A percentile compares a stretch with the other conserved stretches of the same genome.
phyloP scores from a whole-genome alignment of 371 early-diverging fungal species.

The Mucor racemosus region DNA sequence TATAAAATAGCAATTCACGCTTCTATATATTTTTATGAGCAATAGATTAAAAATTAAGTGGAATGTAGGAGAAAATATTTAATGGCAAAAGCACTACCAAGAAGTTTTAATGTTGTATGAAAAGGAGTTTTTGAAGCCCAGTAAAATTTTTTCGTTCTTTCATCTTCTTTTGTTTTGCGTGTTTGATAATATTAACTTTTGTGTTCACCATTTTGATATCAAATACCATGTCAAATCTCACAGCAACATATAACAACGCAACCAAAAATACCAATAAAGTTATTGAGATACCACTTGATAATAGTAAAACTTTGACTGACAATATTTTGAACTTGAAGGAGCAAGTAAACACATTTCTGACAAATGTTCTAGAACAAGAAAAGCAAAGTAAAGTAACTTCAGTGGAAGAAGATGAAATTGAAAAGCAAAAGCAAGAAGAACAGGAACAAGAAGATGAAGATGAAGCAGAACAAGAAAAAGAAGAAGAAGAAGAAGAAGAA shows the following conservation, averaged over 20 bases:
- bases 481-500: slow-evolving; percentile 10
- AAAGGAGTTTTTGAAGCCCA: neutral
- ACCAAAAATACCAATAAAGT: neutral
- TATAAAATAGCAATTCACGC: too few relatives aligned
- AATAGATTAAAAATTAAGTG: too few relatives aligned
- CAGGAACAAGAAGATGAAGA: slow-evolving; percentile 9
- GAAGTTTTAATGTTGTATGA: too few relatives aligned
- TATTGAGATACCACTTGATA: slow-evolving; percentile 9
- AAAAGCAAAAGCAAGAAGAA: slow-evolving; percentile 20
- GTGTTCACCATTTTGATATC: too few relatives aligned
- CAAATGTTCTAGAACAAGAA: slow-evolving; percentile 22
- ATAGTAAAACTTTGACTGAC: slow-evolving; percentile 10
- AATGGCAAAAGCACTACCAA: too few relatives aligned
- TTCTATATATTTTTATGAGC: too few relatives aligned
- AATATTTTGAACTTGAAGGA: slow-evolving; percentile 11
- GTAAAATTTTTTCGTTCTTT: neutral
- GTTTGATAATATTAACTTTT: neutral
- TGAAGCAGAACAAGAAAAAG: slow-evolving; percentile 14
- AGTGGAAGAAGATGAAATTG: slow-evolving; percentile 12
- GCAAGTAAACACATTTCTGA: slow-evolving; percentile 21
- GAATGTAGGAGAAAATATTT: too few relatives aligned
- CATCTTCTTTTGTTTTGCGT: neutral
- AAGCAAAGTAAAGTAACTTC: slow-evolving; percentile 9
- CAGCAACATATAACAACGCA: slow-evolving; percentile 21
- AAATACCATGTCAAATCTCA: slow-evolving; percentile 13